Evolutionary conservation across 148 eudicot species (phyloP), one percentile per base, ranked within the genome.

Genomic region (Tetragonia tetragonoides): DNA sequence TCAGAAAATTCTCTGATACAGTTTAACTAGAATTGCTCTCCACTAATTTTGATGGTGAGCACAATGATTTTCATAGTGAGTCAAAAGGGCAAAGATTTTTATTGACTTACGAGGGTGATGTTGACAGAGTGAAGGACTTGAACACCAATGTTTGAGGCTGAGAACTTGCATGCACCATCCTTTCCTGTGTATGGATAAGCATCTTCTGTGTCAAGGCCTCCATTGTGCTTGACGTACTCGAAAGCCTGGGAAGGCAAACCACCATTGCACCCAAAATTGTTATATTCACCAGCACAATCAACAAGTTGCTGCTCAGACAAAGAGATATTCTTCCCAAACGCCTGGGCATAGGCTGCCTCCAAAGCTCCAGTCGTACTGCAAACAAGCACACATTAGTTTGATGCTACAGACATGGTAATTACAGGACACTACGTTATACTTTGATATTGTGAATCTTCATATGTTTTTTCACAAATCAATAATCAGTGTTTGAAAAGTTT

Each of bases 231-330:
- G 78, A 96, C 79, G 79, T 96, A 96, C 84, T 96, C 97, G 74
- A 91, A 96, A 61, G 99, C 99, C 81, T 96, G 99, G 68, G 99
- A 96, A 39, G 99, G 99, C 79, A 96, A 77, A 81, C 99, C 99
- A 66, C 99, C 99, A 68, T 81, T 83, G 88, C 99, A 96, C 34
- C 99, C 99, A 76, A 60, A 82, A 79, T 96, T 96, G 74, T 96
- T 88, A 78, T 91, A 96, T 37, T 85, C 85, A 14, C 87, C 84
- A 47, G 98, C 99, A 84, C 99, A 96, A 77, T 96, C 99, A 75
- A 96, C 98, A 82, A 96, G 99, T 77, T 96, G 99, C 81, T 96
- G 99, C 87, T 96, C 99, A 10, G 99, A 96, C 66, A 96, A 84
- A 78, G 98, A 96, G 80, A 96, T 87, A 10, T 71, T 87, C 80